These are phyloP conservation scores for Clarireedia sp. DNA, from an alignment of 2,329 filamentous ascomycete genomes.

Conservation along the genomic window DNA sequence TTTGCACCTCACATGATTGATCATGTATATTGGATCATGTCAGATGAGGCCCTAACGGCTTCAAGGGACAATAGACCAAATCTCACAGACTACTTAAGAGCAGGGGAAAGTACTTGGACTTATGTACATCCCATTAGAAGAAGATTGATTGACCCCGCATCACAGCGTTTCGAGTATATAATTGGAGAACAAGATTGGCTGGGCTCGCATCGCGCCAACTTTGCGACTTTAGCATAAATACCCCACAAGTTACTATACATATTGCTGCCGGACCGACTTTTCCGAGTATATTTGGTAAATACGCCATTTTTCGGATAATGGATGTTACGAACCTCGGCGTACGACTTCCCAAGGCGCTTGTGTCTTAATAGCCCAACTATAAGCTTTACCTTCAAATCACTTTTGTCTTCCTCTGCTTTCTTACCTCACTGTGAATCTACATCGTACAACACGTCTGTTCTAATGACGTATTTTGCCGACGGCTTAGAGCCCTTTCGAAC, in stretches of 20 bases:
- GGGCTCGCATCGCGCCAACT: not conserved
- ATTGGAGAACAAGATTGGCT: not conserved
- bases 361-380: too few relatives aligned
- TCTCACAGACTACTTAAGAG: not conserved
- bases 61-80: not conserved
- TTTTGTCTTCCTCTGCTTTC: not conserved
- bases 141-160: not conserved
- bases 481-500: constrained; percentile 53
- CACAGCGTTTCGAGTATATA: not conserved
- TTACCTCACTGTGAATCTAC: constrained; percentile 29
- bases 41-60: not conserved
- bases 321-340: too few relatives aligned
- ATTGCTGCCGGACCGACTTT: constrained; percentile 2
- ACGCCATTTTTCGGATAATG: too few relatives aligned
- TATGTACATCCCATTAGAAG: not conserved
- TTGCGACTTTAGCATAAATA: constrained; percentile 10
- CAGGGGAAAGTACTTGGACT: not conserved
- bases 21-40: not conserved
- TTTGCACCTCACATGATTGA: not conserved
- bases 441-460: constrained; percentile 66
- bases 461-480: constrained; percentile 57
- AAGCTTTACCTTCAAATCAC: not conserved
- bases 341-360: too few relatives aligned
- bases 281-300: not conserved
- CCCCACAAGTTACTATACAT: not conserved